Evolutionary conservation across 345 rosid species (phyloP).

Genomic region (Salix udensis): DNA sequence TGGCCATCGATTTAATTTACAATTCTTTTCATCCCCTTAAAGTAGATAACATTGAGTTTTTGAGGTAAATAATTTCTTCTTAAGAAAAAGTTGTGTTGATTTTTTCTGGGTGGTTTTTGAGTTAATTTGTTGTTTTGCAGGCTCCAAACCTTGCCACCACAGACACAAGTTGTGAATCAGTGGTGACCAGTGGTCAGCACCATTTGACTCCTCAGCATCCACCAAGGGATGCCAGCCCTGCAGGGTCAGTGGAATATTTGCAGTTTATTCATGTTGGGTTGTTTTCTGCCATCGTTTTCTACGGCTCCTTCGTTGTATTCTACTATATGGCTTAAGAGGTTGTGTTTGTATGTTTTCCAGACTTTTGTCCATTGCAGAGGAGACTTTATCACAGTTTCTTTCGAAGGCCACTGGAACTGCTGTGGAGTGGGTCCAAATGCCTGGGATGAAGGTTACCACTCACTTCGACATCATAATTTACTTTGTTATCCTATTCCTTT

Average conservation of each 20-base stretch:
- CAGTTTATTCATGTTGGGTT: slow-evolving; percentile 26
- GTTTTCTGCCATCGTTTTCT: slow-evolving; percentile 30
- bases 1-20: neutral
- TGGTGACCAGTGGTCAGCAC: slow-evolving; percentile 96
- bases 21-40: neutral
- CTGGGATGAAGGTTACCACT: slow-evolving; percentile 95
- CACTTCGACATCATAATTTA: slow-evolving; percentile 11
- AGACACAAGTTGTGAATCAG: slow-evolving; percentile 98
- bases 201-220: slow-evolving; percentile 93
- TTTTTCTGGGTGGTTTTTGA: neutral
- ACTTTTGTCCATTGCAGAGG: slow-evolving; percentile 99
- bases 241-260: slow-evolving; percentile 64
- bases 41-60: neutral
- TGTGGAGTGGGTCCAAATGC: slow-evolving; percentile 99
- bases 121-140: slow-evolving; percentile 38
- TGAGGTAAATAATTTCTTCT: neutral
- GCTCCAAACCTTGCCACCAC: slow-evolving; percentile 74
- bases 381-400: slow-evolving; percentile 99
- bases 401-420: slow-evolving; percentile 99
- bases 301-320: neutral
- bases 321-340: neutral
- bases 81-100: neutral
- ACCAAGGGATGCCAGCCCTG: slow-evolving; percentile 99
- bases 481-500: neutral
- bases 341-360: slow-evolving; percentile 36